Evolutionary conservation across 225 moss, liverwort and hornwort species (phyloP), one percentile per base, ranked within the genome.

Genomic region (Ulota crispa): DNA sequence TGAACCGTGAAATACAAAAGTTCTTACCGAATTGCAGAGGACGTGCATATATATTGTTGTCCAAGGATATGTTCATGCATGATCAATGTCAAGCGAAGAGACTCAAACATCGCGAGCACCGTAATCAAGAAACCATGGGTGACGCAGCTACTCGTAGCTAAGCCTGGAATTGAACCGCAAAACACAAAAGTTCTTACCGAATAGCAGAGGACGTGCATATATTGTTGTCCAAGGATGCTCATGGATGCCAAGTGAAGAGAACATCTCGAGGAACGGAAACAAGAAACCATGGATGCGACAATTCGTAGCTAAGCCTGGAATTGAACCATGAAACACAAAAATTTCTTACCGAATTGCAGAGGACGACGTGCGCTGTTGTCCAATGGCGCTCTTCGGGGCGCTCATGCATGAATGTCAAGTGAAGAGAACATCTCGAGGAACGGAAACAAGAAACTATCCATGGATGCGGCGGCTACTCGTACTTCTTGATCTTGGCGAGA

Each of bases 401-500:
- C n/a, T n/a, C n/a, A n/a, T n/a, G n/a, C n/a, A 1, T 9, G 20
- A 64, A 36, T 20, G 26, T 6, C 61, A 28, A 6, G 61, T 9
- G 36, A 10, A 65, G 21, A 36, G 34, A 11, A 41, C 42, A n/a
- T 21, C 13, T 9, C 9, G 20, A 12, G 45, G 7, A 76, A 21
- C 30, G 16, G 4, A 4, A 34, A 3, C 67, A 36, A 41, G 73
- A 53, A 45, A 27, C 7, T 32, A 30, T 6, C 19, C 3, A n/a
- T n/a, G n/a, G n/a, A n/a, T n/a, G 20, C 16, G 36, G 39, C 23
- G 39, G 37, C 39, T 69, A 97, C 64, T 89, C 89, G 55, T 85
- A 87, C n/a, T 85, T 89, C 61, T 85, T 87, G 80, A 85, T 87
- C 34, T 77, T 87, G 32, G 89, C 89, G n/a, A 89, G 80, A 31